A percentile compares a stretch with the other conserved stretches of the same genome.
phyloP scores from a whole-genome alignment of 2,329 filamentous ascomycete genomes.

The Aspergillus sp. region DNA sequence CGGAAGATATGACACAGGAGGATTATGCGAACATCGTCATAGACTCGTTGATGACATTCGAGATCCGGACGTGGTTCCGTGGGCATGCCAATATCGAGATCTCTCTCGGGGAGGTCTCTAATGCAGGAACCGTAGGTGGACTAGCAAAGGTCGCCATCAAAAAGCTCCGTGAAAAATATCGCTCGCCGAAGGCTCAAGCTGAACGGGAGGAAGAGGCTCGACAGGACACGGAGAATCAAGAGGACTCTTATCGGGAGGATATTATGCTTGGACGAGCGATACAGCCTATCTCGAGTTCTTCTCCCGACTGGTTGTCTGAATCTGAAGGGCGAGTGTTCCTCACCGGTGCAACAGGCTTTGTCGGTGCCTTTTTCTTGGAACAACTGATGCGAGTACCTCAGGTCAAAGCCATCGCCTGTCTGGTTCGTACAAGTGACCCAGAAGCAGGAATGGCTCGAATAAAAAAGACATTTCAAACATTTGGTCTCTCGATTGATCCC shows the following conservation, averaged over 20 bases:
- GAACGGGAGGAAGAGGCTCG: neutral
- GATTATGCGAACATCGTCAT: slow-evolving; percentile 21
- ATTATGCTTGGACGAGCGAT: slow-evolving; percentile 3
- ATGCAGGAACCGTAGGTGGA: slow-evolving; percentile 15
- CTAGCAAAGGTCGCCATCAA: slow-evolving; percentile 12
- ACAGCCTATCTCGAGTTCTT: neutral
- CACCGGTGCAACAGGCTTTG: slow-evolving; percentile 13
- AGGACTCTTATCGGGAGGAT: slow-evolving; percentile 2
- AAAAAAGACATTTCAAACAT: slow-evolving; percentile 4
- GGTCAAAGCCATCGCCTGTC: slow-evolving; percentile 13
- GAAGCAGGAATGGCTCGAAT: slow-evolving; percentile 7
- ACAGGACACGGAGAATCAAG: neutral
- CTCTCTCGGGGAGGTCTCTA: slow-evolving; percentile 56
- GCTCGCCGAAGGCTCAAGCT: neutral
- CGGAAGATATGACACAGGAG: slow-evolving; percentile 16
- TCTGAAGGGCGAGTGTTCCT: slow-evolving; percentile 13
- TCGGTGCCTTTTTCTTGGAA: slow-evolving; percentile 13
- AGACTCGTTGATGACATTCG: slow-evolving; percentile 29
- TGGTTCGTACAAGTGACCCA: slow-evolving; percentile 10
- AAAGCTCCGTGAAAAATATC: slow-evolving; percentile 13
- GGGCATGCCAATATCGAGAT: slow-evolving; percentile 24
- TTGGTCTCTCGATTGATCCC: slow-evolving; percentile 2
- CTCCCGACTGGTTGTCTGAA: slow-evolving; percentile 5
- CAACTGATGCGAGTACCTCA: slow-evolving; percentile 3
- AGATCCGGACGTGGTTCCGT: slow-evolving; percentile 26